These are phyloP conservation scores for Lentinula boryana DNA, from an alignment of 768 basidiomycete species.

Conservation along the genomic window DNA sequence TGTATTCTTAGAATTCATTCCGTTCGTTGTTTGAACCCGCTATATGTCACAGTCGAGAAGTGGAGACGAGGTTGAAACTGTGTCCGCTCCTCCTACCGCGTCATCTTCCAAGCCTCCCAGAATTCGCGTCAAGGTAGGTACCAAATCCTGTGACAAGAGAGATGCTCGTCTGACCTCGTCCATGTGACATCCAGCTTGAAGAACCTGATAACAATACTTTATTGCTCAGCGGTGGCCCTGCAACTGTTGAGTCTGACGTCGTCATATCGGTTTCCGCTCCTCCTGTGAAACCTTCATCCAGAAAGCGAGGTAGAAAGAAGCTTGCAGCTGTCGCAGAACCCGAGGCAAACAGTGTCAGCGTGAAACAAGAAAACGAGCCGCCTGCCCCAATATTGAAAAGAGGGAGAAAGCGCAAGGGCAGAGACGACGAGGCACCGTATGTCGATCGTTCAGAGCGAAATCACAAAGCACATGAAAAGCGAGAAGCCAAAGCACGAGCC, in stretches of 20 bases:
- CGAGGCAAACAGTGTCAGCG: conserved; percentile 12
- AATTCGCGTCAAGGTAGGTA: conserved; percentile 9
- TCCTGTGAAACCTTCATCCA: conserved; percentile 10
- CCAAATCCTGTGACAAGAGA: neutral
- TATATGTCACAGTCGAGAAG: neutral
- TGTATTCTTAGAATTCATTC: conserved; percentile 23
- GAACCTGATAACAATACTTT: conserved; percentile 14
- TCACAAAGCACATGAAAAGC: conserved; percentile 10
- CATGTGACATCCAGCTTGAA: conserved; percentile 4
- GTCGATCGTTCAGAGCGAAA: conserved; percentile 10
- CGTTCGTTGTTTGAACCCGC: neutral
- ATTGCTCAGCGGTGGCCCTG: conserved; percentile 13
- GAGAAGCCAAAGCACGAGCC: conserved; percentile 15
- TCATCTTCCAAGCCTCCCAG: neutral
- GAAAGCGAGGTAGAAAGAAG: conserved; percentile 2
- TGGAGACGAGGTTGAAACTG: neutral
- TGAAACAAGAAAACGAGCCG: conserved; percentile 17
- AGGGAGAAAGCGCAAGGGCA: conserved; percentile 28
- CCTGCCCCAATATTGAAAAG: conserved; percentile 12
- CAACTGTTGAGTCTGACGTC: conserved; percentile 11
- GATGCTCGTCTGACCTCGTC: neutral
- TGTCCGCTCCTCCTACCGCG: neutral
- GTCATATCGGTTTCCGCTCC: conserved; percentile 14
- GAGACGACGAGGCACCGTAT: conserved; percentile 31
- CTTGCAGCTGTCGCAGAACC: neutral